Conservation (phyloP, 2,329 filamentous ascomycete genomes). For the Remersonia thermophila region DNA sequence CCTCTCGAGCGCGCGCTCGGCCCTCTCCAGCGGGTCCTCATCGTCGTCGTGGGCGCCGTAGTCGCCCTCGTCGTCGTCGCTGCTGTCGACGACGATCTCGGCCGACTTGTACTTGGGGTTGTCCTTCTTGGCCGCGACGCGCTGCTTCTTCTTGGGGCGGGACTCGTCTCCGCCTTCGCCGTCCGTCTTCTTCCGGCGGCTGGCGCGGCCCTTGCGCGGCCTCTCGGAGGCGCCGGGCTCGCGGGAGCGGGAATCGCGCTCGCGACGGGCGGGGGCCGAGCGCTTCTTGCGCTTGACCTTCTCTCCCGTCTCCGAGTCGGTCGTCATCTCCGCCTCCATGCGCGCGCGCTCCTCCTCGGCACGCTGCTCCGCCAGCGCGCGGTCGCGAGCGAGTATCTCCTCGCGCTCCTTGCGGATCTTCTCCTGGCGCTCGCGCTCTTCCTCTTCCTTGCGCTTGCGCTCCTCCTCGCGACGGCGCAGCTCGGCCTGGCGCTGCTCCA, state of each 20-base stretch:
- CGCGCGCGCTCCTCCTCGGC: slow-evolving; percentile 56
- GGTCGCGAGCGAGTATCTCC: slow-evolving; percentile 64
- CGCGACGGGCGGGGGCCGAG: slow-evolving; percentile 25
- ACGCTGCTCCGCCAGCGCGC: slow-evolving; percentile 57
- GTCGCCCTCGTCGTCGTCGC: slow-evolving; percentile 25
- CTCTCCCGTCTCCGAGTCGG: slow-evolving; percentile 71
- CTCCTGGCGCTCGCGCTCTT: slow-evolving; percentile 60
- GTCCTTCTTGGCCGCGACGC: slow-evolving; percentile 38
- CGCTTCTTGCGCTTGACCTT: slow-evolving; percentile 68
- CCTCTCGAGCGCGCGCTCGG: slow-evolving; percentile 20
- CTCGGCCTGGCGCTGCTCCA: slow-evolving; percentile 69
- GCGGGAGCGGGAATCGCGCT: slow-evolving; percentile 21
- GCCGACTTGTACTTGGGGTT: slow-evolving; percentile 69
- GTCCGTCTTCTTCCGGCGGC: slow-evolving; percentile 46
- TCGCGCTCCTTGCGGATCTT: slow-evolving; percentile 80
- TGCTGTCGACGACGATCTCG: slow-evolving; percentile 71
- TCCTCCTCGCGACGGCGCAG: slow-evolving; percentile 66
- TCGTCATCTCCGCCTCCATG: slow-evolving; percentile 67
- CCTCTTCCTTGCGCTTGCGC: slow-evolving; percentile 54
- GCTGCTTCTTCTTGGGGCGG: slow-evolving; percentile 50
- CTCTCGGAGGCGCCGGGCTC: slow-evolving; percentile 18
- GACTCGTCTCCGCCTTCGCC: slow-evolving; percentile 32
- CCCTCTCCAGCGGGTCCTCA: slow-evolving; percentile 23
- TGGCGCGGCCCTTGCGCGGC: slow-evolving; percentile 23
- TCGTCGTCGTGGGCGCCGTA: slow-evolving; percentile 28